phyloP scores from a whole-genome alignment of 192 early-diverging fungal genomes.

The Allomyces macrogynus region DNA sequence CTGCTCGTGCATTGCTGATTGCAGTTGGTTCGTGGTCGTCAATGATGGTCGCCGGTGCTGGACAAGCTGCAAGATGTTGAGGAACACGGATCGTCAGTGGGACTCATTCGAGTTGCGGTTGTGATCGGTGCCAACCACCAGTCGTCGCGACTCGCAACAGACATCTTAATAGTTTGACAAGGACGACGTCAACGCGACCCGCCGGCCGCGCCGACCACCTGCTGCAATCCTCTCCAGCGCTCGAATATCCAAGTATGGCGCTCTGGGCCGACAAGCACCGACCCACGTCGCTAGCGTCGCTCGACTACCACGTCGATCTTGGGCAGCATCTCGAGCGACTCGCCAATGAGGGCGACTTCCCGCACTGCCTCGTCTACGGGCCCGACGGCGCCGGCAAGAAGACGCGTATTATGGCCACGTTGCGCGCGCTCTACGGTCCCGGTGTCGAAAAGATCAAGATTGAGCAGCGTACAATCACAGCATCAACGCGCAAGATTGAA shows the following conservation, averaged over 20 bases:
- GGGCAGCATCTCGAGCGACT: slow-evolving; percentile 51
- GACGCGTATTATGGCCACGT: slow-evolving; percentile 70
- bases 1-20: too few relatives aligned
- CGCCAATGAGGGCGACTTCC: slow-evolving; percentile 58
- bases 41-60: too few relatives aligned
- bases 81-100: too few relatives aligned
- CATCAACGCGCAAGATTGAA: slow-evolving; percentile 69
- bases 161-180: too few relatives aligned
- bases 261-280: slow-evolving; percentile 94
- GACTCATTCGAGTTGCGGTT: too few relatives aligned
- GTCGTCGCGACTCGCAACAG: neutral
- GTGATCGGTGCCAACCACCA: too few relatives aligned
- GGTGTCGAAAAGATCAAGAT: slow-evolving; percentile 91
- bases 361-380: slow-evolving; percentile 87
- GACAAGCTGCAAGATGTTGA: too few relatives aligned
- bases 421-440: slow-evolving; percentile 75
- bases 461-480: slow-evolving; percentile 58
- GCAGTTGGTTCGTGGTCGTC: too few relatives aligned
- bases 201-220: too few relatives aligned
- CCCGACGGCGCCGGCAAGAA: slow-evolving; percentile 93
- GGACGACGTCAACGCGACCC: too few relatives aligned
- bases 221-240: too few relatives aligned
- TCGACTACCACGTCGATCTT: slow-evolving; percentile 59
- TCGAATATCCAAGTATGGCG: slow-evolving; percentile 15
- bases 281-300: slow-evolving; percentile 57